A percentile compares a stretch with the other conserved stretches of the same genome.
These are phyloP conservation scores for Alloascoidea africana DNA, from an alignment of 805 yeast species.

Conservation along the genomic window DNA sequence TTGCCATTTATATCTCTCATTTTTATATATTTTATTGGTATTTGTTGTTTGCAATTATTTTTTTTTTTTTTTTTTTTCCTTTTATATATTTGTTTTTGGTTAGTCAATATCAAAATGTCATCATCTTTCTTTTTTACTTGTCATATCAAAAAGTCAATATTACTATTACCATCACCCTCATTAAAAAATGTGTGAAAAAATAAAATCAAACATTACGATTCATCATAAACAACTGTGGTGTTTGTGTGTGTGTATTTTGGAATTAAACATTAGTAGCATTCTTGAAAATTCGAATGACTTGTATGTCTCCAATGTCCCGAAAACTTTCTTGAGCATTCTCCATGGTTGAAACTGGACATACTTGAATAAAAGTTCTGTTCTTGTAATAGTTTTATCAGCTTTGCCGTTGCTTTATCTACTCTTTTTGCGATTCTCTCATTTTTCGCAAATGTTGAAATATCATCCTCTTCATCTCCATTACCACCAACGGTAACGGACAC, in stretches of 20 bases:
- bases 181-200: too few relatives aligned
- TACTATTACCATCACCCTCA: too few relatives aligned
- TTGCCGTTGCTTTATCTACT: conserved; percentile 22
- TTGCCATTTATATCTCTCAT: too few relatives aligned
- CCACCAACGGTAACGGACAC: conserved; percentile 23
- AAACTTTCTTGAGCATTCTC: conserved; percentile 42
- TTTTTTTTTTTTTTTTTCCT: too few relatives aligned
- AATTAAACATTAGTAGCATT: conserved; percentile 35
- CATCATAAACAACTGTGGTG: conserved; percentile 2
- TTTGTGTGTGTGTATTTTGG: conserved; percentile 2
- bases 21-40: too few relatives aligned
- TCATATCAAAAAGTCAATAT: too few relatives aligned
- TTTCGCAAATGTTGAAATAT: conserved; percentile 27
- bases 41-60: too few relatives aligned
- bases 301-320: conserved; percentile 53
- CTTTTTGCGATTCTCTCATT: conserved; percentile 17
- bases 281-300: conserved; percentile 38
- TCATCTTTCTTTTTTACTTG: too few relatives aligned
- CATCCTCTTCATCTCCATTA: conserved; percentile 13
- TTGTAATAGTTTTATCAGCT: conserved; percentile 30
- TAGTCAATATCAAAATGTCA: too few relatives aligned
- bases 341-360: conserved; percentile 40
- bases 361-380: conserved; percentile 37
- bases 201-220: too few relatives aligned
- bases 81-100: too few relatives aligned